phyloP scores from a whole-genome alignment of 208 protist species.

The Vickermania spadyakhi region DNA sequence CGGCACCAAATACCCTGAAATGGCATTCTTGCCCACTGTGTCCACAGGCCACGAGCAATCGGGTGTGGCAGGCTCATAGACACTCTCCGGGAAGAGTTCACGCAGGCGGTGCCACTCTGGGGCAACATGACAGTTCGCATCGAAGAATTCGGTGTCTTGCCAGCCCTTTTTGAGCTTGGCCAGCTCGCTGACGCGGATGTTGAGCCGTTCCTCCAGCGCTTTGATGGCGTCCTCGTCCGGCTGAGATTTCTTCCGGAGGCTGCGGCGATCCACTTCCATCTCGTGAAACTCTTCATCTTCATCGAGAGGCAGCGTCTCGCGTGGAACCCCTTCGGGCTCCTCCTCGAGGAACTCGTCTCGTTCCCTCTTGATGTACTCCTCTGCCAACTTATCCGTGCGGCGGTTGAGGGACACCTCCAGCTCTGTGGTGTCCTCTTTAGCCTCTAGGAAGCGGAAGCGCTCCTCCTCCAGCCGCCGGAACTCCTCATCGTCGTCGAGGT shows the following conservation, averaged over 20 bases:
- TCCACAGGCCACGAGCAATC: slow-evolving; percentile 41
- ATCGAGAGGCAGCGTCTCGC: slow-evolving; percentile 34
- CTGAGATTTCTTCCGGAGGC: slow-evolving; percentile 31
- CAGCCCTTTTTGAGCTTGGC: slow-evolving; percentile 58
- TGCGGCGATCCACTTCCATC: slow-evolving; percentile 44
- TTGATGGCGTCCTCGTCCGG: slow-evolving; percentile 18
- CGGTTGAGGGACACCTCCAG: slow-evolving; percentile 53
- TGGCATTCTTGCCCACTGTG: slow-evolving; percentile 34
- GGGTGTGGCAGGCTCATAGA: slow-evolving; percentile 42
- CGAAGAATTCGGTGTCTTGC: slow-evolving; percentile 67
- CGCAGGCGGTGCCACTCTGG: slow-evolving; percentile 68
- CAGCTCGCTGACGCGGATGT: slow-evolving; percentile 40
- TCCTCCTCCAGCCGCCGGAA: slow-evolving; percentile 42
- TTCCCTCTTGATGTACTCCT: slow-evolving; percentile 55
- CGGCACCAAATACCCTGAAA: slow-evolving; percentile 57
- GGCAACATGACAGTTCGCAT: slow-evolving; percentile 49
- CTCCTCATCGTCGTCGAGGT: slow-evolving; percentile 43
- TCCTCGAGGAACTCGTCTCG: slow-evolving; percentile 54
- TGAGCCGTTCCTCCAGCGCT: slow-evolving; percentile 23
- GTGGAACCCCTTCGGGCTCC: slow-evolving; percentile 56
- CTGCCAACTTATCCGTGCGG: slow-evolving; percentile 41
- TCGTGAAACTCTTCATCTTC: slow-evolving; percentile 46
- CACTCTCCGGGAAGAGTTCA: slow-evolving; percentile 69
- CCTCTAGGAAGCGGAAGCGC: slow-evolving; percentile 43
- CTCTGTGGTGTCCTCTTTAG: slow-evolving; percentile 20